Evolutionary conservation across 2,329 filamentous ascomycete species (phyloP).

Genomic region (Fusarium kyushuense): DNA sequence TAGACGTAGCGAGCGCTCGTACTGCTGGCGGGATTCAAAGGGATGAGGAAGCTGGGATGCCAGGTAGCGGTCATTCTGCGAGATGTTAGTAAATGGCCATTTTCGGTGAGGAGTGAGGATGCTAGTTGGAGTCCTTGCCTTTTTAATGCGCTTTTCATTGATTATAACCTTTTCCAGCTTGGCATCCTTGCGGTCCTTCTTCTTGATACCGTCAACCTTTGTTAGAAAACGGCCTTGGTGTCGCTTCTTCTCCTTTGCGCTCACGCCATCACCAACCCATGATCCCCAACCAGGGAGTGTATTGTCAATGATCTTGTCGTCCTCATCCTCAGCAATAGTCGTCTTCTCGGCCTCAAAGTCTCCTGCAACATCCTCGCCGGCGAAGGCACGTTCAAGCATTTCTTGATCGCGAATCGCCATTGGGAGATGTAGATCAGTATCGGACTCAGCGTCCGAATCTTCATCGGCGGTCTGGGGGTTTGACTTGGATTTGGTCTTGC

Average conservation of each 20-base stretch:
- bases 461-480: slow-evolving; percentile 48
- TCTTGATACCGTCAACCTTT: slow-evolving; percentile 79
- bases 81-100: slow-evolving; percentile 6
- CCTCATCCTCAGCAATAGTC: slow-evolving; percentile 77
- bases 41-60: slow-evolving; percentile 86
- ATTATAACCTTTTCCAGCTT: slow-evolving; percentile 89
- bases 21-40: slow-evolving; percentile 90
- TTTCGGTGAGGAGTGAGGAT: neutral
- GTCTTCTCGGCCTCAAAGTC: slow-evolving; percentile 87
- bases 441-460: slow-evolving; percentile 54
- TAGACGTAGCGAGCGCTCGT: slow-evolving; percentile 86
- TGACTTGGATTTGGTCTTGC: slow-evolving; percentile 49
- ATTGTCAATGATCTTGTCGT: slow-evolving; percentile 83
- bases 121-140: slow-evolving; percentile 65
- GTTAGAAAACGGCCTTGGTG: slow-evolving; percentile 73
- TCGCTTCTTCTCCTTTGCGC: slow-evolving; percentile 73
- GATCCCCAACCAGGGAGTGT: slow-evolving; percentile 95
- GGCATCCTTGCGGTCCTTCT: slow-evolving; percentile 81
- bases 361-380: slow-evolving; percentile 84
- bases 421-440: slow-evolving; percentile 64
- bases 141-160: slow-evolving; percentile 89
- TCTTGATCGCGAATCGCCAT: slow-evolving; percentile 71
- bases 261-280: slow-evolving; percentile 88
- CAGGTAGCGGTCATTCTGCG: slow-evolving; percentile 85
- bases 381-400: slow-evolving; percentile 86